Percentiles rank a stretch among this genome's conserved stretches.
Conservation (phyloP, 2,329 filamentous ascomycete species). For the Neopestalotiopsis rosae region DNA sequence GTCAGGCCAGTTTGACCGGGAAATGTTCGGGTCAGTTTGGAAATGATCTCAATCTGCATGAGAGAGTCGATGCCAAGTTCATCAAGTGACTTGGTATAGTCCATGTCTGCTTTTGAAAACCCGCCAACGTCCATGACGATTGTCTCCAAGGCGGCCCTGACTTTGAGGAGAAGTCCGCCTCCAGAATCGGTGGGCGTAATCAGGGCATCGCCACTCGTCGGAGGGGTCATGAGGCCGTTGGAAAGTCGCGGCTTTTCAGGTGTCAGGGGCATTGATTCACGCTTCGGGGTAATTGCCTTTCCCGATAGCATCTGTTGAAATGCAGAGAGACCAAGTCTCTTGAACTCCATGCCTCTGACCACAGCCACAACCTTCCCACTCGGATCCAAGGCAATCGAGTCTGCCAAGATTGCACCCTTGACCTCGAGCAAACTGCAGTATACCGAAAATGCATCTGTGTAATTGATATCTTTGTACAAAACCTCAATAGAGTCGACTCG, state of each 20-base stretch:
- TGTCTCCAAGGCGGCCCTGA: neutral
- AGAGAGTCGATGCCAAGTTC: conserved; percentile 18
- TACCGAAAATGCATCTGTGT: conserved; percentile 18
- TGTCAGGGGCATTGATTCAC: neutral
- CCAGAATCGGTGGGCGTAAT: neutral
- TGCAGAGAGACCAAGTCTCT: conserved; percentile 11
- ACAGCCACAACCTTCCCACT: conserved; percentile 14
- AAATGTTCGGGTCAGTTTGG: conserved; percentile 12
- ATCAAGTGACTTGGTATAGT: conserved; percentile 15
- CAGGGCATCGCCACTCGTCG: neutral
- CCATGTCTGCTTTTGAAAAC: conserved; percentile 15
- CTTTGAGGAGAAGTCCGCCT: neutral
- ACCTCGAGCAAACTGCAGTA: conserved; percentile 21
- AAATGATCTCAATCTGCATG: conserved; percentile 18
- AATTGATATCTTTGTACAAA: conserved; percentile 17
- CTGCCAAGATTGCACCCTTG: conserved; percentile 17
- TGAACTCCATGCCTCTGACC: conserved; percentile 16
- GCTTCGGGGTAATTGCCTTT: neutral
- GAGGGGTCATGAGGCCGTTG: conserved; percentile 11
- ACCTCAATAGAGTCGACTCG: conserved; percentile 14
- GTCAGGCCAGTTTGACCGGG: conserved; percentile 15
- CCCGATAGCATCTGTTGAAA: conserved; percentile 13
- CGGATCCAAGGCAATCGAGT: conserved; percentile 12
- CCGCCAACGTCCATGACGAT: conserved; percentile 18
- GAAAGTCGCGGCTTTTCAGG: neutral